Percentiles rank a stretch among this genome's conserved stretches.
Conservation (phyloP, 2,329 filamentous ascomycete genomes). For the Fusarium sp. region DNA sequence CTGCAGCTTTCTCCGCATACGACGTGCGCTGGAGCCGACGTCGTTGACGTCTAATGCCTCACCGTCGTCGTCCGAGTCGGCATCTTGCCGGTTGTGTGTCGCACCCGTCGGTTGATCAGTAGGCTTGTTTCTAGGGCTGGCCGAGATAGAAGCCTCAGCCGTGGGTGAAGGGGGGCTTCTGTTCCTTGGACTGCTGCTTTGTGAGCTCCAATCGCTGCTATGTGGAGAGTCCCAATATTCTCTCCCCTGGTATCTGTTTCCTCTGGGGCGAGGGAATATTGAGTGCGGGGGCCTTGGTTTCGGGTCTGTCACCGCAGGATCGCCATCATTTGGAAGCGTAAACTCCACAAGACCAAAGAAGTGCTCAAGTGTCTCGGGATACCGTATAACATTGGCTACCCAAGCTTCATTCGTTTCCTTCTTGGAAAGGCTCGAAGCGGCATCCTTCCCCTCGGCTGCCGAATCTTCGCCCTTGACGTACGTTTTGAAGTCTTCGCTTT, state of each 20-base stretch:
- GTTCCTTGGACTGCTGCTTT: not conserved
- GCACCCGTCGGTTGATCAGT: not conserved
- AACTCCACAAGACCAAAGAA: not conserved
- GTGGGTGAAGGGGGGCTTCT: not conserved
- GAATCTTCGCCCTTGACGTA: not conserved
- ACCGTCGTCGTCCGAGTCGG: conserved; percentile 28
- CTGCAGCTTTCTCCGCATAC: conserved; percentile 59
- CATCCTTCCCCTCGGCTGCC: not conserved
- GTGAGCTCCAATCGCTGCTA: not conserved
- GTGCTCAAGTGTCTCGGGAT: not conserved
- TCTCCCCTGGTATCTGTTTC: not conserved
- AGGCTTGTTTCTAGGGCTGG: not conserved
- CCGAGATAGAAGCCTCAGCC: not conserved
- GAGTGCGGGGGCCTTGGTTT: not conserved
- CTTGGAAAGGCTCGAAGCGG: not conserved
- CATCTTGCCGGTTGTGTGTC: not conserved
- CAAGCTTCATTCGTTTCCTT: not conserved
- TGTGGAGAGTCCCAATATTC: too few relatives aligned
- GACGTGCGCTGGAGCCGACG: conserved; percentile 59
- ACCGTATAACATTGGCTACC: not conserved
- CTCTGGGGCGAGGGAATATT: not conserved
- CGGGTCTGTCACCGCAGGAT: not conserved
- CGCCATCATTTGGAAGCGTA: not conserved
- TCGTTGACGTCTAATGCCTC: conserved; percentile 54
- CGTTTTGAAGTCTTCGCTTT: not conserved